phyloP scores from a whole-genome alignment of 495 filamentous ascomycete genomes.

The Oidiodendron maius region DNA sequence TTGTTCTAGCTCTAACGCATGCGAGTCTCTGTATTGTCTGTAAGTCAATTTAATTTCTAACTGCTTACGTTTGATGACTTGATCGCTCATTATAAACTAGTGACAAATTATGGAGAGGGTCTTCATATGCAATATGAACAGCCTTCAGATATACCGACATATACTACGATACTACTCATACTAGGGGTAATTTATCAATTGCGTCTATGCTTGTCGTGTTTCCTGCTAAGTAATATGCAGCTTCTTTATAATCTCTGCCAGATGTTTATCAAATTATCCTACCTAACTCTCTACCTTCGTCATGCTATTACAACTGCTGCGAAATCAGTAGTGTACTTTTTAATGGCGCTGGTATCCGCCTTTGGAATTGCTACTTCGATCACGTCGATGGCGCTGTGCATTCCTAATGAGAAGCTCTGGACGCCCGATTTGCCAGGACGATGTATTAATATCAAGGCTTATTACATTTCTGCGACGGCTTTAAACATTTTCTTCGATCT shows the following conservation, averaged over 20 bases:
- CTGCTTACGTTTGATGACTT: background rate
- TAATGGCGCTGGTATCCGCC: conserved; percentile 1
- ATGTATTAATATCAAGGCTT: background rate
- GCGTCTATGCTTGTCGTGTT: background rate
- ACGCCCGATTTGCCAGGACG: background rate
- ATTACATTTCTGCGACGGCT: background rate
- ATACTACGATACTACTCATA: background rate
- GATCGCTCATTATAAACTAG: background rate
- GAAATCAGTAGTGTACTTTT: background rate
- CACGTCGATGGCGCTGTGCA: conserved; percentile 1
- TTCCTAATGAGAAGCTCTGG: background rate
- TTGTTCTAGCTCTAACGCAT: background rate
- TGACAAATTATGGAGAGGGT: conserved; percentile 2
- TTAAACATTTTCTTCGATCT: conserved; percentile 1
- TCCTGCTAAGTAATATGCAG: background rate
- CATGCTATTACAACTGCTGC: background rate
- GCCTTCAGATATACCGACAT: conserved; percentile 1
- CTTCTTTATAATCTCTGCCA: background rate
- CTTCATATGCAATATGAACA: background rate
- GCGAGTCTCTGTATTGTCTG: background rate
- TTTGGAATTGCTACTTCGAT: conserved; percentile 2
- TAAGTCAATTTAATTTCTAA: no score
- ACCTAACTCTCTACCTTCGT: conserved; percentile 1
- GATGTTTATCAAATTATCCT: conserved; percentile 6
- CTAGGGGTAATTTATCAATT: background rate